Base-by-base conservation (phyloP, 2,329 filamentous ascomycete species). In the Nothopassalora personata region DNA sequence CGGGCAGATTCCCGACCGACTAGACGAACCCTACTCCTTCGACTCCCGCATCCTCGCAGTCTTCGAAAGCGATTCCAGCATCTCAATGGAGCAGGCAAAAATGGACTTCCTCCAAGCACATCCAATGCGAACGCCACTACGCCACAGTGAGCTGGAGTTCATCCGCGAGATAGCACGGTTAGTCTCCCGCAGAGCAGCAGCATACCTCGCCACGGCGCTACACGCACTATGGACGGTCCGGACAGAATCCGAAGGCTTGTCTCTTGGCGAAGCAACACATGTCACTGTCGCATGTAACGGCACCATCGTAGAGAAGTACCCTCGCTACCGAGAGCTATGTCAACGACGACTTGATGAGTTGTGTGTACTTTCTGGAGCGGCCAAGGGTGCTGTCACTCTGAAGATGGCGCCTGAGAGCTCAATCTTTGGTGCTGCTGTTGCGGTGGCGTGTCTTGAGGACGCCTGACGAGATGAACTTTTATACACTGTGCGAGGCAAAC, bases 281-380 rank as follows among this genome's bases (percentile, higher is more conserved):
- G 71, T 78, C 54, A 76, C 76, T 45, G 77, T 93, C n/a, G 87
- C 87, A 3, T 92, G 87, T 74, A 91, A 90, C 69, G 89, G 89
- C 48, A 88, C 86, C 30, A 88, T 93, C 53, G 86, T 92, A 54
- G 88, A 92, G 73, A 86, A 87, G 66, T 93, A 92, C 69, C 88
- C 89, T 0, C 77, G 78, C 7, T 93, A 91, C 72, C 77, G 82
- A 23, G 74, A 73, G 33, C 79, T 76, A 46, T 86, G 86, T 67
- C 88, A 92, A 71, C 70, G 70, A 5, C 85, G 85, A 65, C 74
- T 92, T 50, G 79, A 90, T 67, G 75, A 79, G 43, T 75, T 92
- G 8, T 80, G 67, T 52, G 73, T 64, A 58, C 70, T 68, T 66
- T 77, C 70, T 53, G 76, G 71, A 61, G 78, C 66, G 50, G 69